phyloP scores from a whole-genome alignment of 2,329 filamentous ascomycete species.

The Apiospora saccharicola region DNA sequence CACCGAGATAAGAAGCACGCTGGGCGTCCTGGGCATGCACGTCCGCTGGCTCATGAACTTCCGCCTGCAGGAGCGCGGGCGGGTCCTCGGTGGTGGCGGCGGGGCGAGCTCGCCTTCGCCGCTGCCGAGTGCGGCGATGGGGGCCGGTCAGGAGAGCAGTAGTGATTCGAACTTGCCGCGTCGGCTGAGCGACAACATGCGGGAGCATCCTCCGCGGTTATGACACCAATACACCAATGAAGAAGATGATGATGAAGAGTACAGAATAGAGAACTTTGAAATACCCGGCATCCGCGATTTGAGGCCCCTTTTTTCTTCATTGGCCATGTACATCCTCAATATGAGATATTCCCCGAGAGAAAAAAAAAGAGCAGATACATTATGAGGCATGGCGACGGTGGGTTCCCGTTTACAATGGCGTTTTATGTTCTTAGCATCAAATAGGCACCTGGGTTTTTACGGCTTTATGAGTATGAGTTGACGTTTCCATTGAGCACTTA shows the following conservation, averaged over 20 bases:
- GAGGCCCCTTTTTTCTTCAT: neutral
- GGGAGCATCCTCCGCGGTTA: conserved; percentile 42
- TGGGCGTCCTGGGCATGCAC: conserved; percentile 66
- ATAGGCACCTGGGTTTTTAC: neutral
- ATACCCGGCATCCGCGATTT: neutral
- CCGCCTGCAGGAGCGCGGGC: conserved; percentile 55
- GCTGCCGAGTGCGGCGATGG: conserved; percentile 32
- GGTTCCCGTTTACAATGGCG: neutral
- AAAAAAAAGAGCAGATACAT: neutral
- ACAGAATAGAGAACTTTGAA: neutral
- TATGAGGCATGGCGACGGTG: conserved; percentile 3
- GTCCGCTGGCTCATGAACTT: conserved; percentile 65
- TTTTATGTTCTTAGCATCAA: neutral
- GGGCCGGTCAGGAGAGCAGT: conserved; percentile 37
- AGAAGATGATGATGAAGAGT: neutral
- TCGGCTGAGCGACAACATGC: conserved; percentile 40
- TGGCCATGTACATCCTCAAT: neutral
- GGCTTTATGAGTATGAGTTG: neutral
- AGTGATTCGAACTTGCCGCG: conserved; percentile 35
- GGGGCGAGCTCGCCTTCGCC: conserved; percentile 33
- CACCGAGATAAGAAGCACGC: conserved; percentile 64
- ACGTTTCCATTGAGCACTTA: neutral
- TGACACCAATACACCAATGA: conserved; percentile 28
- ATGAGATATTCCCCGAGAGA: neutral
- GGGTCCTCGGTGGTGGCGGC: conserved; percentile 29